Conservation (phyloP, 2,329 filamentous ascomycete species). For the Scytalidium lignicola region DNA sequence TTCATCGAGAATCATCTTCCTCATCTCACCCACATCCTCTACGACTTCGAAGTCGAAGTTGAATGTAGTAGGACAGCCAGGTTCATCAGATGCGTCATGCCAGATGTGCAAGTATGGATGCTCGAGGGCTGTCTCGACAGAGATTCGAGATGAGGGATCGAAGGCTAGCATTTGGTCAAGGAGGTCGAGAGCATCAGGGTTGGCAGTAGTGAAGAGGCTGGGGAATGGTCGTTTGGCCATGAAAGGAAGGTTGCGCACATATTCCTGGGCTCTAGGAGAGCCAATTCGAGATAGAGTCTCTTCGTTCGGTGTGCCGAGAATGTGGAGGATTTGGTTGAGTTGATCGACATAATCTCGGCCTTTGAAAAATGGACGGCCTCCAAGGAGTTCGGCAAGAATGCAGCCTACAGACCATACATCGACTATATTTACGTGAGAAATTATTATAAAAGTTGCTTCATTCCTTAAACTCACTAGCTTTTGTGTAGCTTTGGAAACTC, state of each 20-base stretch:
- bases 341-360: conserved; percentile 98
- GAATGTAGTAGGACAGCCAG: conserved; percentile 86
- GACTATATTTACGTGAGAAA: conserved; percentile 56
- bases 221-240: conserved; percentile 94
- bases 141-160: conserved; percentile 88
- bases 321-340: conserved; percentile 98
- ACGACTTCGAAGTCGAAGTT: conserved; percentile 99
- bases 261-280: conserved; percentile 92
- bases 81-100: conserved; percentile 97
- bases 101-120: conserved; percentile 96
- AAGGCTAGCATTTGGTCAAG: conserved; percentile 97
- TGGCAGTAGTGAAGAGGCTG: conserved; percentile 85
- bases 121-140: conserved; percentile 90
- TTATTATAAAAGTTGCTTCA: conserved; percentile 4
- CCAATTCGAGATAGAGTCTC: conserved; percentile 91
- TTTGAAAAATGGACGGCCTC: conserved; percentile 97
- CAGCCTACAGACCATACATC: conserved; percentile 99
- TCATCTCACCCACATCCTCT: conserved; percentile 92
- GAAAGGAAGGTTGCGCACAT: conserved; percentile 90
- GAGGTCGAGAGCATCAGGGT: conserved; percentile 91
- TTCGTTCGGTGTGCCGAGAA: conserved; percentile 93
- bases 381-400: conserved; percentile 92
- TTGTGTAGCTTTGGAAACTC: conserved; percentile 99
- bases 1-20: conserved; percentile 95
- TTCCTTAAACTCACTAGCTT: conserved; percentile 76